Evolutionary conservation across 352 stramenopile genomes (phyloP), one percentile per base, ranked within the genome.

Genomic region (Phytophthora colocasiae): DNA sequence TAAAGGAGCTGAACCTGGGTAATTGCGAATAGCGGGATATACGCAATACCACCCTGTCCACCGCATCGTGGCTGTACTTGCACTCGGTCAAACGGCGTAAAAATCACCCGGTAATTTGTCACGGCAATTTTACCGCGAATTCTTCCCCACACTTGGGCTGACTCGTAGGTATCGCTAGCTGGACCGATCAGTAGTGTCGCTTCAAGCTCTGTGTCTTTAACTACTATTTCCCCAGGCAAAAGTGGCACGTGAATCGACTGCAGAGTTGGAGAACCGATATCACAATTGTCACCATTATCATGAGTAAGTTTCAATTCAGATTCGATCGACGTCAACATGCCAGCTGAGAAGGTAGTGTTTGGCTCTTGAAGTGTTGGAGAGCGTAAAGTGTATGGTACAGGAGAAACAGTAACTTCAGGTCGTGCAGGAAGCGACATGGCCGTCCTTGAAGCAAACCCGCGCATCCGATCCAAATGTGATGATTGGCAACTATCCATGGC

Each of bases 91-190:
- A 90, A 77, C 17, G 82, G 77, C 7, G 83, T 75, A 43, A 96
- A 93, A 4, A 93, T 65, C 17, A 96, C 77, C 10, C 87, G 77
- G 47, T 90, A 96, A 64, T 93, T 96, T 11, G 87, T 96, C 46
- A 93, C 74, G 2, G 73, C 66, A 2, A 94, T 53, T 53, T 81
- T 71, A 9, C 85, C 87, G 17, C 79, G 81, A 62, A 92, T 70
- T n/a, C 83, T 72, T 1, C 82, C 80, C 86, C 86, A 94, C 3
- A 90, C 63, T 2, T 73, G 63, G 27, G 86, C 78, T 3, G 70
- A 72, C 27, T 94, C 86, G 31, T 77, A 77, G 9, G 75, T 77
- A 57, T 94, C 85, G 11, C 73, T 83, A 15, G 66, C 72, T 22
- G 85, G 79, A 4, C 85, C 83, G 31, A 91, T 82, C 17, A 94